Base-by-base conservation (phyloP, 768 basidiomycete genomes). In the Tulasnella sp. region DNA sequence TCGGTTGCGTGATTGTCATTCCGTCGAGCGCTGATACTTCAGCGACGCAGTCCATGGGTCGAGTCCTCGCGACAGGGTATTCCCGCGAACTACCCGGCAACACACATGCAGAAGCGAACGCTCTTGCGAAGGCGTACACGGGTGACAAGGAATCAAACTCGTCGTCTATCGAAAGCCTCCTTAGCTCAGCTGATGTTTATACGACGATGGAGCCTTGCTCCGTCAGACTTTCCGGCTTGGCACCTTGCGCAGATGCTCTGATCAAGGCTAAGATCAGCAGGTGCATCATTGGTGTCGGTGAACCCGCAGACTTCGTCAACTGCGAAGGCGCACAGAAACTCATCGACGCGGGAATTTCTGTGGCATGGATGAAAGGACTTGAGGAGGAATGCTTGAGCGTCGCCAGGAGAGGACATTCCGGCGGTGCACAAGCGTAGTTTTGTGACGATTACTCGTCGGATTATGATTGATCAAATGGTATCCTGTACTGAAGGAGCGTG, bases 181-280 rank as follows among this genome's bases (percentile, higher is more conserved):
- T 87, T 43, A 62, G 72, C 19, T 76, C 76, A 23, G 76, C 83
- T 23, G 87, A 91, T 69, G 84, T 88, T 44, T 98, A 96, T 68
- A 95, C 94, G 0, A 98, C 96, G 0, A 80, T 99, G 76, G 96
- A 99, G 68, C 96, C 95, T 9, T 99, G 96, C 69, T 95, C 92
- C 3, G 71, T 88, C 32, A 77, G 96, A 61, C 86, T 89, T 8
- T 93, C 89, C 0, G 94, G 95, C 2, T 77, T 94, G 45, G 71
- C 83, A 0, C 84, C 93, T 1, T 98, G 96, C 69, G 84, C 89
- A 9, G 81, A 92, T 62, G 86, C 87, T 2, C 78, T 98, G 52
- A 80, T 96, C 32, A 75, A 75, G 15, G 83, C 86, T 3, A 74
- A 75, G 43, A 76, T 98, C 42, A 78, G 74, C 48, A 77, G 85